phyloP scores from a whole-genome alignment of 2,329 filamentous ascomycete species.

The Pseudodiploospora longispora region DNA sequence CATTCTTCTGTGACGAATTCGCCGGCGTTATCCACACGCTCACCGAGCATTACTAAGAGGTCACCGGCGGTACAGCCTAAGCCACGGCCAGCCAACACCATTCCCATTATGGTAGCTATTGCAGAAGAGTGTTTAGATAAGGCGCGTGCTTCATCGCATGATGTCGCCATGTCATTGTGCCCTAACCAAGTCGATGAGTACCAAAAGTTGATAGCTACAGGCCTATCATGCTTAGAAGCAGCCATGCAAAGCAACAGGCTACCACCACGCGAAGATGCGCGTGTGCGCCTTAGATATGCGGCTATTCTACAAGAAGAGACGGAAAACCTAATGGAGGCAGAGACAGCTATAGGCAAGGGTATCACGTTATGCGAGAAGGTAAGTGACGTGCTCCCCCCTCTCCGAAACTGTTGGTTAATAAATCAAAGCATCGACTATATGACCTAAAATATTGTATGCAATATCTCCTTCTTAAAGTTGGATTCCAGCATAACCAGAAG shows the following conservation, averaged over 20 bases:
- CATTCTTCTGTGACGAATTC: constrained; percentile 33
- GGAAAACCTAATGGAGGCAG: constrained; percentile 64
- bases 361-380: constrained; percentile 62
- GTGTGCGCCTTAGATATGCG: constrained; percentile 62
- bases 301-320: constrained; percentile 67
- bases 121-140: constrained; percentile 68
- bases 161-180: constrained; percentile 31
- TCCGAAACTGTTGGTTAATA: background rate
- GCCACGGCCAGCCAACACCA: constrained; percentile 38
- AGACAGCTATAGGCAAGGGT: constrained; percentile 63
- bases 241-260: constrained; percentile 55
- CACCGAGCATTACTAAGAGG: constrained; percentile 32
- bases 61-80: constrained; percentile 34
- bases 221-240: constrained; percentile 63
- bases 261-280: constrained; percentile 59
- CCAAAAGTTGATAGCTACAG: constrained; percentile 63
- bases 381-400: constrained; percentile 8
- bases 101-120: constrained; percentile 57
- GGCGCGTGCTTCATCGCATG: constrained; percentile 49
- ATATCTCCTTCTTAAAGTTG: constrained; percentile 60
- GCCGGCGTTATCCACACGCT: constrained; percentile 31
- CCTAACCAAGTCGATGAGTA: constrained; percentile 52
- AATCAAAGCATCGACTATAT: constrained; percentile 27
- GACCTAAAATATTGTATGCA: constrained; percentile 74
- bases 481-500: constrained; percentile 63